Evolutionary conservation across 164 flowering plant species (phyloP), one percentile per base, ranked within the genome.

Genomic region (Umbellularia californica): DNA sequence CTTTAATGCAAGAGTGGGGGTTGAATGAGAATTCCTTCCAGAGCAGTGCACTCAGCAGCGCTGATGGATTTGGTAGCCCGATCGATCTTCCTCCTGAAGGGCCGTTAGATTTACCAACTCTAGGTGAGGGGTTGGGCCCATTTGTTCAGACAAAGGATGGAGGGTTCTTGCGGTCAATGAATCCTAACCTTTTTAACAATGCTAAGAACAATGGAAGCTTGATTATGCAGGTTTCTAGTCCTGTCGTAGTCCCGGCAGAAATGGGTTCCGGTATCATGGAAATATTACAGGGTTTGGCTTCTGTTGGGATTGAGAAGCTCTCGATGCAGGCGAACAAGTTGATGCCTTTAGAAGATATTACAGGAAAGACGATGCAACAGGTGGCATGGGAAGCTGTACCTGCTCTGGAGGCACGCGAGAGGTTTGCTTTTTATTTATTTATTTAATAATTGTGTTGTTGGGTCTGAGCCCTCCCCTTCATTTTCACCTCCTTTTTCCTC

Each of bases 1-100:
- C 88, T 73, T 85, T 96, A 52, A 96, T 96, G 99, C 88, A 79
- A 25, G 94, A 92, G 75, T 94, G 97, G 97, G 99, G 99, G 55
- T 79, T 96, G 84, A 84, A 90, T 75, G 97, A 96, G 85, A 84
- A 81, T 72, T 85, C 87, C 22, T 96, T 96, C 81, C 87, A 83
- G 81, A 33, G 74, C 70, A 89, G 95, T 77, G 92, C 98, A 28
- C 82, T 87, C 27, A 75, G 72, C 60, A 80, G 77, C 68, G 76
- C 90, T 70, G 72, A 81, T 77, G 90, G 90, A 25, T 91, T 90
- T 82, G 94, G 92, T 25, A 90, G 95, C 79, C 97, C 97, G 27
- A 84, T 91, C 63, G 75, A 83, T 79, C 65, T 83, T 14, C 85
- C 88, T 62, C 86, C 82, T 28, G 91, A 86, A 76, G 88, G 83